Conservation (phyloP, 805 yeast species). For the Ogataea nakhonphanomensis region DNA sequence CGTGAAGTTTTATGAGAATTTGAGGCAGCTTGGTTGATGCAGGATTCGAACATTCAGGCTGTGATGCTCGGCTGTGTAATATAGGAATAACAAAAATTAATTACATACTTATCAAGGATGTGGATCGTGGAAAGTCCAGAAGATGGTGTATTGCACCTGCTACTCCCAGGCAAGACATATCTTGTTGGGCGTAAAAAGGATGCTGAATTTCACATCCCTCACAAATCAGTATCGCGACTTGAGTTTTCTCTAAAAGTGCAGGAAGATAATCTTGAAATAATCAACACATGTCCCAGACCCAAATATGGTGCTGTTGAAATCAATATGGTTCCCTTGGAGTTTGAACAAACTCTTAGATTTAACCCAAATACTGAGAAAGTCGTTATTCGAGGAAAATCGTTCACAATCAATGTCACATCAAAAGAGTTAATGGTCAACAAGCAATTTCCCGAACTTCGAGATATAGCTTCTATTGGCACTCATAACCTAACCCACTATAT, state of each 20-base stretch:
- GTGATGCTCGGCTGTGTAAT: no score
- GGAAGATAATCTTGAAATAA: conserved; percentile 1
- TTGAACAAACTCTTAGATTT: conserved; percentile 6
- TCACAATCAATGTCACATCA: conserved; percentile 6
- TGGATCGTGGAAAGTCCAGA: conserved; percentile 14
- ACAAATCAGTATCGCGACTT: conserved; percentile 15
- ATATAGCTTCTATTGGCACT: neutral
- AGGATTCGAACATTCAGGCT: no score
- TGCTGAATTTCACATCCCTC: conserved; percentile 11
- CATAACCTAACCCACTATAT: conserved; percentile 2
- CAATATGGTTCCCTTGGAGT: conserved; percentile 8
- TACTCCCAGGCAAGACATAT: conserved; percentile 7
- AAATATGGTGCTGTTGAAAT: conserved; percentile 9
- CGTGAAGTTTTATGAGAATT: conserved; percentile 51
- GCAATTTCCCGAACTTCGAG: neutral
- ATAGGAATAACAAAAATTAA: neutral
- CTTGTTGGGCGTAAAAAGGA: conserved; percentile 16
- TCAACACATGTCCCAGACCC: conserved; percentile 13
- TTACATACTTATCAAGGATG: conserved; percentile 5
- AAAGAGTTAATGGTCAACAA: conserved; percentile 6
- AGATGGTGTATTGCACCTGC: conserved; percentile 5
- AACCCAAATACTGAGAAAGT: neutral
- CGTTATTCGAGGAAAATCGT: conserved; percentile 9
- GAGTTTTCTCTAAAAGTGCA: conserved; percentile 11
- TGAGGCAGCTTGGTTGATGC: conserved; percentile 28